These are phyloP conservation scores for Hyaloscypha finlandica DNA, from an alignment of 495 filamentous ascomycete species.

Conservation along the genomic window DNA sequence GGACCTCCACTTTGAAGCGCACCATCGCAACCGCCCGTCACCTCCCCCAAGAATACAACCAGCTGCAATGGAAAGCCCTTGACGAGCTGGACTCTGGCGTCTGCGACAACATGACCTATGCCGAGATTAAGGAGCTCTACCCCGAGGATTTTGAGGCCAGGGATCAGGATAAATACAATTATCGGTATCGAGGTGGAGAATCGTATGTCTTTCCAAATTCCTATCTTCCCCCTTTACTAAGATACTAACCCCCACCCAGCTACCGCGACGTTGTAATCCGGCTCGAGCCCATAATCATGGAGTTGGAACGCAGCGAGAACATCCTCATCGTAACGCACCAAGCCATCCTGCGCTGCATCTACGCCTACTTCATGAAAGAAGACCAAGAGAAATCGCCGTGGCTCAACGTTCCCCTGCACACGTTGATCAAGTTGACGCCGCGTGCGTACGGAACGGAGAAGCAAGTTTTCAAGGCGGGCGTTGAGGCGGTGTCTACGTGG, in stretches of 20 bases:
- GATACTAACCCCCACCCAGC: constrained; percentile 11
- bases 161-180: constrained; percentile 98
- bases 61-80: constrained; percentile 96
- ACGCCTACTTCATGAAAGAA: constrained; percentile 97
- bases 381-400: constrained; percentile 92
- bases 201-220: constrained; percentile 42
- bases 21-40: constrained; percentile 90
- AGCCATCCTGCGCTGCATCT: constrained; percentile 94
- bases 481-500: constrained; percentile 93
- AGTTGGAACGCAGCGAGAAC: constrained; percentile 91
- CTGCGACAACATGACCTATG: constrained; percentile 92
- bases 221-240: background rate
- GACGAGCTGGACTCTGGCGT: constrained; percentile 97
- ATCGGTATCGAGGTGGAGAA: constrained; percentile 95
- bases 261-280: constrained; percentile 98
- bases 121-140: constrained; percentile 85
- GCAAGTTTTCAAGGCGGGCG: constrained; percentile 78
- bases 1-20: constrained; percentile 93
- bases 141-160: constrained; percentile 93
- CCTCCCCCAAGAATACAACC: constrained; percentile 75
- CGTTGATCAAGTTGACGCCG: constrained; percentile 92
- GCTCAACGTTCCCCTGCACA: constrained; percentile 94
- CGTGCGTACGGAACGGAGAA: constrained; percentile 92
- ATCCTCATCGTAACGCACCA: constrained; percentile 98
- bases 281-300: constrained; percentile 99